phyloP scores from a whole-genome alignment of 495 filamentous ascomycete genomes.

The Letharia lupina region DNA sequence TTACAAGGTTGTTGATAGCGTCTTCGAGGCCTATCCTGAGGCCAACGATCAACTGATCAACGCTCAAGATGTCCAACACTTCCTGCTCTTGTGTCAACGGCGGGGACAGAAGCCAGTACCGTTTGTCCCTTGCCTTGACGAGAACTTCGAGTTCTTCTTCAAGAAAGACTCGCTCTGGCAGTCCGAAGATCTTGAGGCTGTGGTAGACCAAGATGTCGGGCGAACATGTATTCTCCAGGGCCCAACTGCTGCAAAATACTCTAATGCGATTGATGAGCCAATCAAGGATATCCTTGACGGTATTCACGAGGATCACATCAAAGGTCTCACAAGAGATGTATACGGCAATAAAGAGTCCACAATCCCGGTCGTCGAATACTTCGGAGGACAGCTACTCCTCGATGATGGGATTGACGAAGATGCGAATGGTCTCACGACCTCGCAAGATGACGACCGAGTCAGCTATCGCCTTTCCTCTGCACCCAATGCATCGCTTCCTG shows the following conservation, averaged over 20 bases:
- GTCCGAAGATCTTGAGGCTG: conserved; percentile 91
- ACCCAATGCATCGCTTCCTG: conserved; percentile 62
- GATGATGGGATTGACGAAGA: conserved; percentile 47
- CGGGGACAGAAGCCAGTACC: conserved; percentile 93
- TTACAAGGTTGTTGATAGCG: conserved; percentile 62
- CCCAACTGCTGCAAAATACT: conserved; percentile 87
- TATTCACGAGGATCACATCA: conserved; percentile 81
- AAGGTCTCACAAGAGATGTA: conserved; percentile 64
- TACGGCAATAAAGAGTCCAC: conserved; percentile 63
- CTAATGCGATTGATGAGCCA: conserved; percentile 78
- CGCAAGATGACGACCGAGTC: conserved; percentile 62
- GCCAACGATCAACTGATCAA: conserved; percentile 87
- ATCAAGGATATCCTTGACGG: conserved; percentile 87
- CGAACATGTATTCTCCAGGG: conserved; percentile 93
- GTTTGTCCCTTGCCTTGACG: conserved; percentile 87
- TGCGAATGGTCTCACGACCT: conserved; percentile 72
- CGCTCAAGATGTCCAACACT: conserved; percentile 94
- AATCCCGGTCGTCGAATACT: conserved; percentile 87
- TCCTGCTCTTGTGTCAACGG: conserved; percentile 85
- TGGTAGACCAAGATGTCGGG: conserved; percentile 90
- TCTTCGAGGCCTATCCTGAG: conserved; percentile 76
- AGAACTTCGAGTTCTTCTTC: conserved; percentile 96
- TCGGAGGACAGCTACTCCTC: conserved; percentile 69
- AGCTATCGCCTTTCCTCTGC: conserved; percentile 71
- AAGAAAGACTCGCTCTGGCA: conserved; percentile 99